phyloP scores from a whole-genome alignment of 495 filamentous ascomycete genomes.

The Rostrohypoxylon terebratum region DNA sequence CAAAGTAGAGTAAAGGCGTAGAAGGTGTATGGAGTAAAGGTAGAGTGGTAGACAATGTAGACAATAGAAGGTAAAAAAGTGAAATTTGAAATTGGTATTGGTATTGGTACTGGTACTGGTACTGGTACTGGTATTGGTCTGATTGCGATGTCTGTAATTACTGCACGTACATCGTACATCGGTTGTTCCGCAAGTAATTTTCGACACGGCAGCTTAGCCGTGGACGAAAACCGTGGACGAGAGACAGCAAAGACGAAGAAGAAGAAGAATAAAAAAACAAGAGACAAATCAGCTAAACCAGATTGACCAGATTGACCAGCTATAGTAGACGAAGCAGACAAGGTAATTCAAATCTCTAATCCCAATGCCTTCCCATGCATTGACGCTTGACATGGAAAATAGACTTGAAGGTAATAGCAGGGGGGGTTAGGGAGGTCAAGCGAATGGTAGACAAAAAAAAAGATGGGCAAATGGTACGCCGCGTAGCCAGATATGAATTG shows the following conservation, averaged over 20 bases:
- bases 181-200: slow-evolving; percentile 39
- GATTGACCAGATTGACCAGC: slow-evolving; percentile 14
- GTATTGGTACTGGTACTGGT: background rate
- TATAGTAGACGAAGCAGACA: background rate
- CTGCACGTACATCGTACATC: slow-evolving; percentile 32
- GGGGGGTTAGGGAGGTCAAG: slow-evolving; percentile 41
- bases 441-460: slow-evolving; percentile 43
- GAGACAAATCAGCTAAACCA: background rate
- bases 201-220: slow-evolving; percentile 37
- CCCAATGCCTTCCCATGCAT: slow-evolving; percentile 38
- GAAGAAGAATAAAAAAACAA: background rate
- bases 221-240: slow-evolving; percentile 8
- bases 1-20: slow-evolving; percentile 3
- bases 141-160: slow-evolving; percentile 13
- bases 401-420: slow-evolving; percentile 14
- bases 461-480: slow-evolving; percentile 22
- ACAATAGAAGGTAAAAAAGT: background rate
- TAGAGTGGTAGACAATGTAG: background rate
- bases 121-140: background rate
- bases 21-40: background rate
- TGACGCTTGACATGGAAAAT: background rate
- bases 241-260: background rate
- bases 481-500: slow-evolving; percentile 9
- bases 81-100: slow-evolving; percentile 15
- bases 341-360: slow-evolving; percentile 26